A percentile compares a stretch with the other conserved stretches of the same genome.
Evolutionary conservation across 2,329 filamentous ascomycete genomes (phyloP).

Genomic region (Davidsoniella eucalypti): DNA sequence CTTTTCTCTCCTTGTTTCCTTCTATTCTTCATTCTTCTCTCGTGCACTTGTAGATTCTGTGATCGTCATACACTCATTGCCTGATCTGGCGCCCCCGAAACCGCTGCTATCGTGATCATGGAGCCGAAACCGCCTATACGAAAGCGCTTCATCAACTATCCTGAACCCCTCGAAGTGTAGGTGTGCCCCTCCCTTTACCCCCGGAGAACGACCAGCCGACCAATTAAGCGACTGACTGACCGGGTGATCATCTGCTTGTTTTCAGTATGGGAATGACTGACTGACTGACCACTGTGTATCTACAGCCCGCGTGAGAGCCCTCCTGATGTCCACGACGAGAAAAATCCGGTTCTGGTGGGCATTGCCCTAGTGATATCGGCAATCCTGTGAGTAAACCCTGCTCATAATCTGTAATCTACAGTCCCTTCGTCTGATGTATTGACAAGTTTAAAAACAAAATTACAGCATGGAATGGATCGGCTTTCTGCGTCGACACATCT

Average conservation of each 20-base stretch:
- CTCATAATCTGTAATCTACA: neutral
- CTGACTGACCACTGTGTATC: neutral
- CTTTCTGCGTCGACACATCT: slow-evolving; percentile 38
- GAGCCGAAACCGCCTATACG: slow-evolving; percentile 5
- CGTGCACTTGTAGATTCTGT: no score
- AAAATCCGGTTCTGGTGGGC: slow-evolving; percentile 42
- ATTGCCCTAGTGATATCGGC: slow-evolving; percentile 34
- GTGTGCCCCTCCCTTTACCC: slow-evolving; percentile 10
- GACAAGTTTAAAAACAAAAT: neutral
- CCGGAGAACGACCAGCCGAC: neutral
- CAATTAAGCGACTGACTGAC: no score
- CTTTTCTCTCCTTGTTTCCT: no score
- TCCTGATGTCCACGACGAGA: neutral
- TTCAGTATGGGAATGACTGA: neutral
- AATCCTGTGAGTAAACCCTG: slow-evolving; percentile 27
- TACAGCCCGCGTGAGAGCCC: neutral
- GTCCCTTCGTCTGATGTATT: neutral
- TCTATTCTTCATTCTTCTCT: no score
- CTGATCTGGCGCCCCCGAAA: no score
- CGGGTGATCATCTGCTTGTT: no score
- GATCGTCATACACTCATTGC: no score
- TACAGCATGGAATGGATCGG: slow-evolving; percentile 36
- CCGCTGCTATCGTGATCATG: neutral
- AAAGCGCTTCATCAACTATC: slow-evolving; percentile 21
- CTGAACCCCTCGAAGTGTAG: slow-evolving; percentile 22